Base-by-base conservation (phyloP, 768 basidiomycete genomes). In the Epithele typhae region DNA sequence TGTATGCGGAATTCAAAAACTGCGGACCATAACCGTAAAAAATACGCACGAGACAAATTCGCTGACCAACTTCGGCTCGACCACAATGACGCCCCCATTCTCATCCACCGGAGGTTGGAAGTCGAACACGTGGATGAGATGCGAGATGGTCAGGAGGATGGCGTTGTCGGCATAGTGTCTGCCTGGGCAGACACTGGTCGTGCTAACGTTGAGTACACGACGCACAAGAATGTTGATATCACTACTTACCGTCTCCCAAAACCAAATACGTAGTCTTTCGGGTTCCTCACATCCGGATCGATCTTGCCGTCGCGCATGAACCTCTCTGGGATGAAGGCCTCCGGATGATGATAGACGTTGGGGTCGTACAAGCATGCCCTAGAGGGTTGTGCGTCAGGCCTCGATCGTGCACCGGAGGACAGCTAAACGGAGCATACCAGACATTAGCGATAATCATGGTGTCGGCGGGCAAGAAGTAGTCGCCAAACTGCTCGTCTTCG, bases 401-500 rank as follows among this genome's bases (percentile, higher is more conserved):
- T 7, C n/a, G 17, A 10, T 23, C 24, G n/a, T 5, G 12, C 6
- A 10, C 8, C 1, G 7, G n/a, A 27, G 1, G 24, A 25, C n/a
- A n/a, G n/a, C n/a, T n/a, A n/a, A n/a, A 2, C 9, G 23, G 4
- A 25, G 18, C 8, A 14, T 19, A 53, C 54, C 54, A 56, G 17
- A 44, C 36, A 42, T 56, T 56, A 4, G 45, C 37, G 14, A 61
- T 25, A 0, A 59, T 36, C 4, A 46, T 42, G 1, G 53, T 40
- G 6, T 65, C 65, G 34, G 60, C 59, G 0, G 68, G 68, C 27
- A 73, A 70, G 45, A 64, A 70, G 36, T 67, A 54, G 3, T 68
- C 71, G 4, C 58, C 52, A 45, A 70, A 70, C 3, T 65, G 68
- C 54, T 69, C 68, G 48, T 72, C 70, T 25, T 68, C 54, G 1